A percentile compares a stretch with the other conserved stretches of the same genome.
Conservation (phyloP, 2,329 filamentous ascomycete genomes). For the Beauveria bassiana region DNA sequence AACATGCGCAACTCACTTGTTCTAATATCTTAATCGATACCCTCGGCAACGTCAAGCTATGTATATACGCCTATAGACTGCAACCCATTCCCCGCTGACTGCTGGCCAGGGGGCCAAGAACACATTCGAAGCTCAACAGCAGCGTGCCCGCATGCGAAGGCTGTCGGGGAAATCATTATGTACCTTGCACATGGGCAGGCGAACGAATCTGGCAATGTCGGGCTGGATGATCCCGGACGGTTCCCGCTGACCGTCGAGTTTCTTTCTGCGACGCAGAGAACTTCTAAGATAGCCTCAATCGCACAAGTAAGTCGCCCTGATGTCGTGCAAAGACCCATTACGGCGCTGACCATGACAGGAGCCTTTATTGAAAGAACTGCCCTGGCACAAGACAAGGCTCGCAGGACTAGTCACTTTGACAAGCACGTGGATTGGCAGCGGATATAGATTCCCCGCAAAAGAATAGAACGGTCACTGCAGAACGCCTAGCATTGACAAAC, state of each 20-base stretch:
- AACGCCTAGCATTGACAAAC: background rate
- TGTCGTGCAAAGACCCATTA: background rate
- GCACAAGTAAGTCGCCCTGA: background rate
- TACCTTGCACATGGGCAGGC: background rate
- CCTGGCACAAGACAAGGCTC: background rate
- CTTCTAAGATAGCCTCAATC: background rate
- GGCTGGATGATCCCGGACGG: background rate
- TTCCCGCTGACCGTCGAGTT: background rate
- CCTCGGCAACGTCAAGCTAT: conserved; percentile 9
- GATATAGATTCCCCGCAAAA: background rate
- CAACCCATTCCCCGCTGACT: background rate
- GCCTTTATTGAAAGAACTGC: background rate
- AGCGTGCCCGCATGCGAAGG: background rate
- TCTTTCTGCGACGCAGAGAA: background rate
- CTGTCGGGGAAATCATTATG: background rate
- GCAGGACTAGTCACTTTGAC: background rate
- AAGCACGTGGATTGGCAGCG: background rate
- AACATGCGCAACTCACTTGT: conserved; percentile 7
- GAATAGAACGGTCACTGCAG: background rate
- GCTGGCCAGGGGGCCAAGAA: conserved; percentile 8
- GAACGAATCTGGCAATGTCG: background rate
- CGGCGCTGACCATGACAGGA: background rate
- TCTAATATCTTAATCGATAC: conserved; percentile 10
- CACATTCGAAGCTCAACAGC: background rate
- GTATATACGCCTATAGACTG: background rate